A percentile compares a stretch with the other conserved stretches of the same genome.
phyloP scores from a whole-genome alignment of 140 eudicot species.

The Erigeron philadelphicus region DNA sequence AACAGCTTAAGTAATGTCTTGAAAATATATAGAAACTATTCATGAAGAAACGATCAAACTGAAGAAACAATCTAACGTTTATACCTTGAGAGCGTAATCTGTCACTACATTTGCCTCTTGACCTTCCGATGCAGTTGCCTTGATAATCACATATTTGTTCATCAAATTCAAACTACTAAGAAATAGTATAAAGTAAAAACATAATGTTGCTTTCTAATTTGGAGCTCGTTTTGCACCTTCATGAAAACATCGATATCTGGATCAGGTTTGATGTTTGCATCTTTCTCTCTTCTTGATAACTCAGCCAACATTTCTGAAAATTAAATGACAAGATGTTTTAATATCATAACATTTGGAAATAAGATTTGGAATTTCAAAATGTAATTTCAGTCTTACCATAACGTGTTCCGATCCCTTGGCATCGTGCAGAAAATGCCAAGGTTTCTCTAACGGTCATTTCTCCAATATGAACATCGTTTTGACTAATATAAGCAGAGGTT shows the following conservation, averaged over 20 bases:
- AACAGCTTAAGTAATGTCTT: not conserved
- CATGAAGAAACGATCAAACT: not conserved
- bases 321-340: not conserved
- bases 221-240: constrained; percentile 36
- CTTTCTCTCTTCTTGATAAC: constrained; percentile 53
- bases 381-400: constrained; percentile 30
- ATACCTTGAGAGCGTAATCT: constrained; percentile 61
- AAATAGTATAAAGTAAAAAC: not conserved
- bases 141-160: not conserved
- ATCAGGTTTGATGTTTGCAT: constrained; percentile 59
- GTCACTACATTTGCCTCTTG: constrained; percentile 58
- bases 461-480: constrained; percentile 53
- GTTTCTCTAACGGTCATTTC: constrained; percentile 62
- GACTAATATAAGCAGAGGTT: constrained; percentile 55
- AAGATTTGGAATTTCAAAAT: not conserved
- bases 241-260: constrained; percentile 56
- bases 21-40: not conserved
- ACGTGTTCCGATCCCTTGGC: constrained; percentile 54
- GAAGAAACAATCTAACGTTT: not conserved
- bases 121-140: constrained; percentile 62
- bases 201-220: not conserved
- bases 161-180: not conserved
- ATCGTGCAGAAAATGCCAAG: constrained; percentile 50
- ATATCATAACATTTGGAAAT: not conserved
- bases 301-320: constrained; percentile 53